Evolutionary conservation across 2,329 filamentous ascomycete species (phyloP), one percentile per base, ranked within the genome.

Genomic region (Talaromyces amestolkiae): DNA sequence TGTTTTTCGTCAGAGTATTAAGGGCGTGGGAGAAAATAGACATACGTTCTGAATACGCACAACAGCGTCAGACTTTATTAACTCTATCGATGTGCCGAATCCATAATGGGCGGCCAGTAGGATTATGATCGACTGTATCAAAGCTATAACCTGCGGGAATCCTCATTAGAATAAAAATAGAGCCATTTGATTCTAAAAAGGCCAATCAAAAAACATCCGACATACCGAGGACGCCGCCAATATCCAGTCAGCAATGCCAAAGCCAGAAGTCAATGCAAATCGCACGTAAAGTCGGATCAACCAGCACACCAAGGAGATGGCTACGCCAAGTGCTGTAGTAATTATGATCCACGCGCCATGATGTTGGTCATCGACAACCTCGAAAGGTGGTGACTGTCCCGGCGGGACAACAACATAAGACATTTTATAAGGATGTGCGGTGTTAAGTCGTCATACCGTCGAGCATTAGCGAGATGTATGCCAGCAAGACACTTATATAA

Each of bases 261-360:
- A 78, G 10, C 72, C 73, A 37, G 72, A 72, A 53, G 70, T 73
- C n/a, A 75, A 66, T 22, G 72, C 70, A 0, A 73, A 65, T n/a
- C 76, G 75, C 64, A 78, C 74, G 67, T 78, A 77, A 2, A 79
- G 67, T 27, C 78, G 71, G 19, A 79, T 77, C 9, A 74, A 63
- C 19, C 78, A 73, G 58, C 75, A 74, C 10, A 76, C 71, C 24
- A 79, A 66, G 41, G 77, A 74, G 7, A 77, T 65, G 15, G 73
- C 72, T 61, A 80, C 70, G 2, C 77, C 76, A n/a, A 80, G 61
- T 10, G 77, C 76, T 6, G 73, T 72, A 9, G 74, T 72, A 41
- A 80, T 76, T 19, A 80, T 76, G 11, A 80, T 71, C 68, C 74
- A 73, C 11, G 76, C 78, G 11, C 76, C 76, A 69, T 79, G 76